Base-by-base conservation (phyloP, 2,329 filamentous ascomycete species). In the Chrysoporthe austroafricana region DNA sequence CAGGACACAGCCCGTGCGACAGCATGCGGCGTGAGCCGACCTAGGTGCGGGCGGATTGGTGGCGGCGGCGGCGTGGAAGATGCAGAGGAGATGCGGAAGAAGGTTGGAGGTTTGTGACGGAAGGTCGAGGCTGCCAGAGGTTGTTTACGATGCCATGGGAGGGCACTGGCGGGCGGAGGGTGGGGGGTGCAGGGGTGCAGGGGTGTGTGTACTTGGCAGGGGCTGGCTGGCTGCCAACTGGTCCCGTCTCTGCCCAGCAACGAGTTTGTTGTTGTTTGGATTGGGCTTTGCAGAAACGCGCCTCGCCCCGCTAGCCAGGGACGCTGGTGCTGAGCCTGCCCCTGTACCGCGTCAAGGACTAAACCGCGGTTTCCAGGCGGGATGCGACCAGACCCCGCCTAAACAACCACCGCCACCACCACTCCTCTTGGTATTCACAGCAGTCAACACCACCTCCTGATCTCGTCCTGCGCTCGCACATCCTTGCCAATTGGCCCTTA, bases 241-340 rank as follows among this genome's bases (percentile, higher is more conserved):
- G 7, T 13, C 48, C 48, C 14, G n/a, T 4, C 11, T 54, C 26
- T 48, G 46, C 63, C 61, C 36, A 54, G 65, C 65, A 67, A 67
- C 65, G 52, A 21, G 46, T 63, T 63, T 67, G 65, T 67, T 67
- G 54, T 63, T 67, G 65, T 63, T 63, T 67, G 34, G 65, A 48
- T 32, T 62, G 26, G 18, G 6, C 50, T 16, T 21, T 54, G 50
- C 26, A 16, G 26, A 57, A 48, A 56, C 60, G 59, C 52, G 59
- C 52, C 18, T 26, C n/a, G 52, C 60, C 60, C 65, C 65, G 64
- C 64, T 62, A 62, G 62, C 26, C 34, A 26, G 11, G 48, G 16
- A 8, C 36, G 18, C 34, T 39, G 36, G 36, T 9, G 36, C 36
- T 39, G 5, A 9, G 6, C 36, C 36, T 39, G 44, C 34, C n/a